These are phyloP conservation scores for Colletotrichum trifolii DNA, from an alignment of 2,329 filamentous ascomycete species.

Conservation along the genomic window DNA sequence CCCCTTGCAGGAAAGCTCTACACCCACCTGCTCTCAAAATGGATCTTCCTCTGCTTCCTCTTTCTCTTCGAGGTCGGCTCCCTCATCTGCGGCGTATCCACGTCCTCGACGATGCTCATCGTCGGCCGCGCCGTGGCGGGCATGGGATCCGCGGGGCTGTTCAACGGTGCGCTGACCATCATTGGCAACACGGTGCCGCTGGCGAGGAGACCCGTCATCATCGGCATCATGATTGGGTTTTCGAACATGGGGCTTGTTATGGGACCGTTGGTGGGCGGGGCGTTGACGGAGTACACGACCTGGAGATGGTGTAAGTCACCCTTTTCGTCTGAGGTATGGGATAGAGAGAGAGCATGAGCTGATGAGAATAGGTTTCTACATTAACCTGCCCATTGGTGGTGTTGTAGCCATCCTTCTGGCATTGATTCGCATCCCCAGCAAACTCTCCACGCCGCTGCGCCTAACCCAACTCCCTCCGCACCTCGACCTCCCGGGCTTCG, in stretches of 20 bases:
- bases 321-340: neutral
- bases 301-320: constrained; percentile 55
- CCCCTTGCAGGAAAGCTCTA: constrained; percentile 65
- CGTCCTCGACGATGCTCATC: constrained; percentile 59
- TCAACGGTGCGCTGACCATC: constrained; percentile 49
- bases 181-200: constrained; percentile 45
- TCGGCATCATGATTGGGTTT: constrained; percentile 34
- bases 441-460: constrained; percentile 44
- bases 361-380: constrained; percentile 50
- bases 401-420: constrained; percentile 47
- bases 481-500: constrained; percentile 56
- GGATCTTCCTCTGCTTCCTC: constrained; percentile 44
- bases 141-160: constrained; percentile 56
- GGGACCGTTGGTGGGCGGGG: constrained; percentile 60
- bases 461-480: constrained; percentile 43
- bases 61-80: constrained; percentile 53
- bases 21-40: constrained; percentile 48
- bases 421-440: constrained; percentile 50
- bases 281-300: constrained; percentile 48
- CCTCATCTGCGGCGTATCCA: constrained; percentile 58
- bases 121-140: constrained; percentile 62
- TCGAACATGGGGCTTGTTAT: constrained; percentile 56
- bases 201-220: constrained; percentile 40
- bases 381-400: constrained; percentile 58
- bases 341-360: neutral